Evolutionary conservation across 495 filamentous ascomycete genomes (phyloP).

Genomic region (Annulohypoxylon maeteangense): DNA sequence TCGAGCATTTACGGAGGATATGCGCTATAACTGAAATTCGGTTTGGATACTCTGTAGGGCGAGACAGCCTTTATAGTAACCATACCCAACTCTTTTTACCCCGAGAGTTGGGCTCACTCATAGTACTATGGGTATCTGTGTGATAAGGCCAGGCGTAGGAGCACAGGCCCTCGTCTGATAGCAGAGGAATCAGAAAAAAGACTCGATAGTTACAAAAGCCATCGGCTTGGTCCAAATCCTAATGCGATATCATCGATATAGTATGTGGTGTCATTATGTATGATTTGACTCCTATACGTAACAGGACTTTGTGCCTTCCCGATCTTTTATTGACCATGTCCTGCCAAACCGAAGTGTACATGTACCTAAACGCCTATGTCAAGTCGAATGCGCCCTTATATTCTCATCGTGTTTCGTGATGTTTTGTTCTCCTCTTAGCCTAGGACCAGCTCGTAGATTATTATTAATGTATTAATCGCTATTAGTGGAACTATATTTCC

Average conservation of each 20-base stretch:
- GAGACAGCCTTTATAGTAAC: conserved; percentile 2
- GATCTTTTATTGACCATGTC: conserved; percentile 21
- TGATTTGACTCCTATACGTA: conserved; percentile 11
- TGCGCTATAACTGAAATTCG: conserved; percentile 23
- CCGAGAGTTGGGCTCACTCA: conserved; percentile 16
- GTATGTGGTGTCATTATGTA: conserved; percentile 11
- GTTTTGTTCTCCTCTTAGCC: conserved; percentile 60
- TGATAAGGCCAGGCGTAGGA: conserved; percentile 21
- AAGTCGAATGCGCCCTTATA: conserved; percentile 30
- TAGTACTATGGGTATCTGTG: conserved; percentile 32
- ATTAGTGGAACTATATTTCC: conserved; percentile 84
- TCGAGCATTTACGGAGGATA: conserved; percentile 41
- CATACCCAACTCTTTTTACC: conserved; percentile 13
- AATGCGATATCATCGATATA: conserved; percentile 3
- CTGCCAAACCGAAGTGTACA: conserved; percentile 26
- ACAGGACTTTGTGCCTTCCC: neutral
- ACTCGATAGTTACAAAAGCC: conserved; percentile 17
- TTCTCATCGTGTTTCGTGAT: conserved; percentile 14
- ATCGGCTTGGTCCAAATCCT: neutral
- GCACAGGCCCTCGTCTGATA: neutral
- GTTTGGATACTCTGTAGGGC: conserved; percentile 33
- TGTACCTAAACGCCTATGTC: conserved; percentile 38
- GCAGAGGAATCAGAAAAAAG: conserved; percentile 14
- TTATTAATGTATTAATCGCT: conserved; percentile 87
- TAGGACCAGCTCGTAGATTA: conserved; percentile 87